A percentile compares a stretch with the other conserved stretches of the same genome.
phyloP scores from a whole-genome alignment of 2,329 filamentous ascomycete species.

The Fonsecaea pedrosoi region DNA sequence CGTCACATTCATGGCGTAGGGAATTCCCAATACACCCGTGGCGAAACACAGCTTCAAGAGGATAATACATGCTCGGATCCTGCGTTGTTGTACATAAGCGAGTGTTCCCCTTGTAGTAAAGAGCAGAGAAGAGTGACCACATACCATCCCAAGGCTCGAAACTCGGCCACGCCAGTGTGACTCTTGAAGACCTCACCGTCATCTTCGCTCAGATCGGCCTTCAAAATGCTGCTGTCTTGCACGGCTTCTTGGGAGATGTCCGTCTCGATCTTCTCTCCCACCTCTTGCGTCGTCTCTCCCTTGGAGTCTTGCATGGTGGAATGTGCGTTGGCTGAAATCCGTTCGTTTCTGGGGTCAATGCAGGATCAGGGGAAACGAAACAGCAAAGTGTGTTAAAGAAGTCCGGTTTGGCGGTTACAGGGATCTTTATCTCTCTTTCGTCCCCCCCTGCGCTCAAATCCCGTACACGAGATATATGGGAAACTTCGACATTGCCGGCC shows the following conservation, averaged over 20 bases:
- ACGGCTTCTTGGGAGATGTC: neutral
- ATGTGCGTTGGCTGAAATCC: neutral
- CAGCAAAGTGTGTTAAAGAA: neutral
- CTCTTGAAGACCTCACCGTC: constrained; percentile 56
- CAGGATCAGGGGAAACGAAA: neutral
- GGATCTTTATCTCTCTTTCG: neutral
- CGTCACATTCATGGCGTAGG: constrained; percentile 55
- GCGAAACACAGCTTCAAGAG: constrained; percentile 77
- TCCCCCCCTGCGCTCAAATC: neutral
- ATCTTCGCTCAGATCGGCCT: constrained; percentile 14
- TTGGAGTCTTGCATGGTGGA: constrained; percentile 10
- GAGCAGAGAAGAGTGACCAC: neutral
- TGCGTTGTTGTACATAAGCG: neutral
- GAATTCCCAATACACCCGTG: constrained; percentile 85
- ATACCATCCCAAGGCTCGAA: constrained; percentile 56
- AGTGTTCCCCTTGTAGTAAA: neutral
- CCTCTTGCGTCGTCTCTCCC: neutral
- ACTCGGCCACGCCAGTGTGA: constrained; percentile 54
- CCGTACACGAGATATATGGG: neutral
- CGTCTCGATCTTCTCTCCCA: constrained; percentile 13
- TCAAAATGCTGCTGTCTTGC: constrained; percentile 4
- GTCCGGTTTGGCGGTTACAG: neutral
- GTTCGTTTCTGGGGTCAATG: neutral
- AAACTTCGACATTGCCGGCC: neutral
- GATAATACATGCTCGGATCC: constrained; percentile 57